Evolutionary conservation across 2,329 filamentous ascomycete genomes (phyloP).

Genomic region (Sclerotinia trifoliorum): DNA sequence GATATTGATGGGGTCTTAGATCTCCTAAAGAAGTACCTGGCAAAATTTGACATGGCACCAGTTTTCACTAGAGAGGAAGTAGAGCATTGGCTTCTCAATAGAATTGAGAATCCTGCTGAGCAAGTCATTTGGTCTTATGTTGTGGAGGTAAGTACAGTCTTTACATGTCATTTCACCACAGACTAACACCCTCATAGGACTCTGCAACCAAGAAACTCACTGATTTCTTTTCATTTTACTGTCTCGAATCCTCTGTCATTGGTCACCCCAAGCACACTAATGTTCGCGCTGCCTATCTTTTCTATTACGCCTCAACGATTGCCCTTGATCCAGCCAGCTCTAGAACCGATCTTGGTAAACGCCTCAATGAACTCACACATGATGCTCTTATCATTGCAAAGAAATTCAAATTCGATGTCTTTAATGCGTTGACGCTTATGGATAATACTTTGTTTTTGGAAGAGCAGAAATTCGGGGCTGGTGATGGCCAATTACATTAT

Average conservation of each 20-base stretch:
- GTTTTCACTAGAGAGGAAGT: conserved; percentile 78
- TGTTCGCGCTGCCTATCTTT: conserved; percentile 89
- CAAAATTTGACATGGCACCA: conserved; percentile 80
- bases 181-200: conserved; percentile 43
- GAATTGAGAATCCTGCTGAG: conserved; percentile 63
- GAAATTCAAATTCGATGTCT: conserved; percentile 83
- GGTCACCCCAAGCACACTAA: conserved; percentile 73
- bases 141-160: conserved; percentile 60
- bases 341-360: conserved; percentile 64
- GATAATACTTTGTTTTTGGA: conserved; percentile 94
- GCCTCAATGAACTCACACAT: conserved; percentile 75
- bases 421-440: conserved; percentile 90
- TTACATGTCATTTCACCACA: background rate
- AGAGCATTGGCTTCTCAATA: conserved; percentile 81
- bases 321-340: conserved; percentile 61
- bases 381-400: conserved; percentile 90
- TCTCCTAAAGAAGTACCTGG: conserved; percentile 74
- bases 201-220: conserved; percentile 74
- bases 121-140: conserved; percentile 94
- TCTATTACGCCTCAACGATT: conserved; percentile 89
- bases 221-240: conserved; percentile 97
- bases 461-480: conserved; percentile 90
- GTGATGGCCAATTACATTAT: conserved; percentile 93
- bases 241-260: conserved; percentile 89
- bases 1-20: conserved; percentile 75